Evolutionary conservation across 176 grass and related monocot species (phyloP).

Genomic region (Aegilops sharonensis): DNA sequence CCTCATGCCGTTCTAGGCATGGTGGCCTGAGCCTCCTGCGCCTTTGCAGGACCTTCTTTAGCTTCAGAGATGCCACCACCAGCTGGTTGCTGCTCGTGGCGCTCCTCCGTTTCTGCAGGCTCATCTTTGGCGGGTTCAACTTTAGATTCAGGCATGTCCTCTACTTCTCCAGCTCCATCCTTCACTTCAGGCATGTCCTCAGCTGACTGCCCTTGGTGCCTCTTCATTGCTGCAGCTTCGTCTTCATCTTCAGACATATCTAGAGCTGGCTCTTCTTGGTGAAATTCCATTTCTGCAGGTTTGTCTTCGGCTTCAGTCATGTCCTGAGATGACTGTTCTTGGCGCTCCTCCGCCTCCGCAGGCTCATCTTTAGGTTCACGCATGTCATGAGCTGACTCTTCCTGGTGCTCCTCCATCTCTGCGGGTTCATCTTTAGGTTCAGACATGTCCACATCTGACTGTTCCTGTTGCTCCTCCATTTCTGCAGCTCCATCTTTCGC

Average conservation of each 20-base stretch:
- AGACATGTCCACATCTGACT: no score
- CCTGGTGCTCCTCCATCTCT: no score
- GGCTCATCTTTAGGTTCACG: not conserved
- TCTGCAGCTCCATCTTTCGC: not conserved
- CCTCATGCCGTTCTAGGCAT: no score
- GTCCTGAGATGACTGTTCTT: not conserved
- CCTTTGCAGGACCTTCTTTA: not conserved
- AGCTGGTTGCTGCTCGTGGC: not conserved
- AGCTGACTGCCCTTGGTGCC: not conserved
- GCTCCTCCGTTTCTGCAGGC: no score
- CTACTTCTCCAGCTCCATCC: not conserved
- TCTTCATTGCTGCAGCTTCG: not conserved
- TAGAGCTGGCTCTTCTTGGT: not conserved
- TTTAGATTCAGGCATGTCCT: no score
- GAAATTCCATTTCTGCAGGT: not conserved
- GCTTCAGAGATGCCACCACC: not conserved
- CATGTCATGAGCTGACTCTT: no score
- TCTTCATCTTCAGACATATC: not conserved
- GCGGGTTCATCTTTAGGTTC: no score
- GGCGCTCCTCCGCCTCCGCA: not conserved
- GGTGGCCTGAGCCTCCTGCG: not conserved
- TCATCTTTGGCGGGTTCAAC: not conserved
- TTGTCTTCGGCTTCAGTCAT: not conserved
- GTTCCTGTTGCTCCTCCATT: no score
- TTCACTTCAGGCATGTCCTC: not conserved